phyloP scores from a whole-genome alignment of 2,329 filamentous ascomycete genomes.

The Diaporthe aspalathi region DNA sequence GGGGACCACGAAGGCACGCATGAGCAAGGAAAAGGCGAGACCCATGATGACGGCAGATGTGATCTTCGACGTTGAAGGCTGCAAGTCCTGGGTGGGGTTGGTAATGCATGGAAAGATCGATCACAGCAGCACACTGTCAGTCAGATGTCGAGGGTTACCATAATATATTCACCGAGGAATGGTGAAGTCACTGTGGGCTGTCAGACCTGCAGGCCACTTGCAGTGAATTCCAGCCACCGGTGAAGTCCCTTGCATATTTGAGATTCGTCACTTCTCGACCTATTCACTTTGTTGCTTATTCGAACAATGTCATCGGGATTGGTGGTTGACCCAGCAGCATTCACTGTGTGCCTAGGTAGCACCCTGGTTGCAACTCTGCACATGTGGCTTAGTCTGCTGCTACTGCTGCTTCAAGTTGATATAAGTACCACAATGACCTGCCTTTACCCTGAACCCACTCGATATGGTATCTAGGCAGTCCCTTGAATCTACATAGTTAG shows the following conservation, averaged over 20 bases:
- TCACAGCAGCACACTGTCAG: too few relatives aligned
- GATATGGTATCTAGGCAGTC: too few relatives aligned
- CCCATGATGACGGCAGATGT: slow-evolving; percentile 14
- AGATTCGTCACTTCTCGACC: not conserved
- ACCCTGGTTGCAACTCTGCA: not conserved
- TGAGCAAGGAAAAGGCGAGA: not conserved
- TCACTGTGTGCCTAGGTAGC: not conserved
- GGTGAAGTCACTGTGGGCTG: not conserved
- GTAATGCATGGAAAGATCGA: too few relatives aligned
- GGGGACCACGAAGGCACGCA: not conserved
- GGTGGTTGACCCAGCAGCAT: not conserved
- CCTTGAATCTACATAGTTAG: not conserved
- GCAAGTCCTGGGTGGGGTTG: too few relatives aligned
- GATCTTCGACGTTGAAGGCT: not conserved
- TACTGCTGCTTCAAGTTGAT: not conserved
- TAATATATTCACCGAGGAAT: too few relatives aligned
- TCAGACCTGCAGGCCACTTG: not conserved
- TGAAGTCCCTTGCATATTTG: slow-evolving; percentile 16
- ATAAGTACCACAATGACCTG: not conserved
- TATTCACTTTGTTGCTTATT: slow-evolving; percentile 16
- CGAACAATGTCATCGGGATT: not conserved
- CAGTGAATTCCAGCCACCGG: slow-evolving; percentile 5
- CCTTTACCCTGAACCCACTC: not conserved
- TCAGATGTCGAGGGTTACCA: too few relatives aligned
- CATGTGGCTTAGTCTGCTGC: not conserved